A percentile compares a stretch with the other conserved stretches of the same genome.
These are phyloP conservation scores for Mortierella sp. DNA, from an alignment of 371 early-diverging fungal genomes.

Conservation along the genomic window DNA sequence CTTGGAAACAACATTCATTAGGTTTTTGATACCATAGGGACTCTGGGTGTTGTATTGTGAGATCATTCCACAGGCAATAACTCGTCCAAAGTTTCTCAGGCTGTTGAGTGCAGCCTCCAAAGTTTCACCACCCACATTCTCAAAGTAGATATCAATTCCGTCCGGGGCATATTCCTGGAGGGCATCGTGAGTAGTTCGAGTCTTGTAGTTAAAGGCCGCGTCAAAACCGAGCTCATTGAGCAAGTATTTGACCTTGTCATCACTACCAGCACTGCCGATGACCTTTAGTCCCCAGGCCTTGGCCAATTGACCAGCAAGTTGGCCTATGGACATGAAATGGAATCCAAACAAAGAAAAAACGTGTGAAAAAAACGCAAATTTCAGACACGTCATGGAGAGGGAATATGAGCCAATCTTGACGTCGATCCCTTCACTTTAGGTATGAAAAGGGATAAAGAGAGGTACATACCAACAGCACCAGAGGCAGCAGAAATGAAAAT, in stretches of 20 bases:
- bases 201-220: conserved; percentile 82
- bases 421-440: no score
- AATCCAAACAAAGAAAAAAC: conserved; percentile 4
- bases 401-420: no score
- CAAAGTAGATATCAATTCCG: conserved; percentile 78
- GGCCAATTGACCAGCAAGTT: conserved; percentile 73
- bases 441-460: no score
- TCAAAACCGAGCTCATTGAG: conserved; percentile 65
- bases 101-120: conserved; percentile 66
- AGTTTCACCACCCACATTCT: conserved; percentile 76
- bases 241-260: conserved; percentile 73
- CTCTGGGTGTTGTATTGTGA: conserved; percentile 72
- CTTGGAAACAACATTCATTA: conserved; percentile 58
- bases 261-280: conserved; percentile 73
- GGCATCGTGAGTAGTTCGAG: conserved; percentile 50
- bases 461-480: conserved; percentile 66
- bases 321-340: conserved; percentile 21
- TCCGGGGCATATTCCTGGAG: conserved; percentile 62
- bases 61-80: conserved; percentile 70
- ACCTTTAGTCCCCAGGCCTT: conserved; percentile 68
- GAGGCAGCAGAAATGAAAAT: conserved; percentile 65
- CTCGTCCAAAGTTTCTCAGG: conserved; percentile 61
- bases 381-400: no score
- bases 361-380: background rate
- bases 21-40: conserved; percentile 61